Evolutionary conservation across 2,329 filamentous ascomycete genomes (phyloP).

Genomic region (Pseudocercospora fijiensis): DNA sequence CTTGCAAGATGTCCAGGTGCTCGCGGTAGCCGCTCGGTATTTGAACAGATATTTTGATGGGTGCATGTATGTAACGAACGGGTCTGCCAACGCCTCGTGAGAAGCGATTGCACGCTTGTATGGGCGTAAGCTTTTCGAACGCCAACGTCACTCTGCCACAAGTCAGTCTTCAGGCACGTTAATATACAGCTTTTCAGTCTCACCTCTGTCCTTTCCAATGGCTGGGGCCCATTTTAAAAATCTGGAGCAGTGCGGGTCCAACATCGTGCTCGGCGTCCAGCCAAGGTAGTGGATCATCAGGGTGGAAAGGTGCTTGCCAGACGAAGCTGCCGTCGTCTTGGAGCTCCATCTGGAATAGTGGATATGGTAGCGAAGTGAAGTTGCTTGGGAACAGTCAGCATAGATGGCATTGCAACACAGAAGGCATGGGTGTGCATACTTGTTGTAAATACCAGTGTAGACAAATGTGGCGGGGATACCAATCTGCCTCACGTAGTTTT

Average conservation of each 20-base stretch:
- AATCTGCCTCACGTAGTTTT: slow-evolving; percentile 83
- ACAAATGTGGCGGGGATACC: slow-evolving; percentile 86
- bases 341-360: slow-evolving; percentile 92
- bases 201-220: slow-evolving; percentile 78
- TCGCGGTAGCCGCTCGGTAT: slow-evolving; percentile 85
- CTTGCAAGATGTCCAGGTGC: slow-evolving; percentile 69
- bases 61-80: slow-evolving; percentile 73
- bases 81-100: slow-evolving; percentile 72
- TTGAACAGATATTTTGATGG: slow-evolving; percentile 80
- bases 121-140: slow-evolving; percentile 83
- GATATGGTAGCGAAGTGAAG: slow-evolving; percentile 89
- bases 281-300: slow-evolving; percentile 86
- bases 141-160: slow-evolving; percentile 72
- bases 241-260: slow-evolving; percentile 84
- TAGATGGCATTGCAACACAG: too few species aligned
- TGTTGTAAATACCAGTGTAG: slow-evolving; percentile 97
- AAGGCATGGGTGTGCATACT: slow-evolving; percentile 41
- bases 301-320: slow-evolving; percentile 93
- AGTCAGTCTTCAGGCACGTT: neutral
- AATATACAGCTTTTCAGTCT: slow-evolving; percentile 20
- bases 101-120: slow-evolving; percentile 79
- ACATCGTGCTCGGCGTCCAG: slow-evolving; percentile 95
- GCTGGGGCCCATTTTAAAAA: slow-evolving; percentile 87
- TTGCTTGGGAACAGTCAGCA: slow-evolving; percentile 50
- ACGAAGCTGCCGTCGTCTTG: slow-evolving; percentile 80